These are phyloP conservation scores for Penicillium psychrosexuale DNA, from an alignment of 2,329 filamentous ascomycete species.

Conservation along the genomic window DNA sequence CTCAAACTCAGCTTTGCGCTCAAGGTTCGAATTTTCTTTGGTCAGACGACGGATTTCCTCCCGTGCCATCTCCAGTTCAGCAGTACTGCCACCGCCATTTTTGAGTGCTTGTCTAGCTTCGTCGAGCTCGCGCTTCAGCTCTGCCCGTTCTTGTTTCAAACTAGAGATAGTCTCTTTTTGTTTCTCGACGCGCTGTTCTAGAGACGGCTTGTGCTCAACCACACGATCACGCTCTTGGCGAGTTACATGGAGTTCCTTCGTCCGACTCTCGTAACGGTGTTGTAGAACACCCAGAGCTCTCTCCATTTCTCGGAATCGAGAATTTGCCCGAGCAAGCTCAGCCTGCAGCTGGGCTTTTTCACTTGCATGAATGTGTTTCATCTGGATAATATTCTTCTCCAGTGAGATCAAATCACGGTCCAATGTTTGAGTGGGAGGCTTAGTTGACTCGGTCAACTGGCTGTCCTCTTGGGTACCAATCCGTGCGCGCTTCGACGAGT, in stretches of 20 bases:
- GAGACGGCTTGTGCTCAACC: constrained; percentile 27
- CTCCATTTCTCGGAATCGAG: constrained; percentile 34
- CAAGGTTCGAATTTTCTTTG: constrained; percentile 35
- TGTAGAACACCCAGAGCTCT: constrained; percentile 37
- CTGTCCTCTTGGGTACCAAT: constrained; percentile 37
- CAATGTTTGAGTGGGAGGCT: constrained; percentile 31
- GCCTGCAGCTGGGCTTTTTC: constrained; percentile 33
- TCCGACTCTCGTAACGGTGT: constrained; percentile 46
- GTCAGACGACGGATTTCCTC: constrained; percentile 40
- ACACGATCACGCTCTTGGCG: constrained; percentile 38
- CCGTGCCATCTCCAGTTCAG: constrained; percentile 41
- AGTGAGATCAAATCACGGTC: constrained; percentile 28
- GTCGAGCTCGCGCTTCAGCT: constrained; percentile 40
- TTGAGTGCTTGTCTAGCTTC: constrained; percentile 41
- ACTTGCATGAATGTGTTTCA: constrained; percentile 30
- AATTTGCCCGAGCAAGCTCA: constrained; percentile 25
- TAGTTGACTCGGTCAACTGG: constrained; percentile 37
- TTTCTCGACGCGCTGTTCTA: constrained; percentile 34
- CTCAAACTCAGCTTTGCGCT: constrained; percentile 42
- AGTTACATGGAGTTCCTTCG: constrained; percentile 36
- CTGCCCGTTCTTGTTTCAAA: constrained; percentile 41
- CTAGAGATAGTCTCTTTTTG: constrained; percentile 38
- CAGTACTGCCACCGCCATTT: constrained; percentile 38
- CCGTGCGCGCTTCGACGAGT: constrained; percentile 39
- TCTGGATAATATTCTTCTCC: constrained; percentile 31